Evolutionary conservation across 768 basidiomycete genomes (phyloP), one percentile per base, ranked within the genome.

Genomic region (Calocybe cyanea): DNA sequence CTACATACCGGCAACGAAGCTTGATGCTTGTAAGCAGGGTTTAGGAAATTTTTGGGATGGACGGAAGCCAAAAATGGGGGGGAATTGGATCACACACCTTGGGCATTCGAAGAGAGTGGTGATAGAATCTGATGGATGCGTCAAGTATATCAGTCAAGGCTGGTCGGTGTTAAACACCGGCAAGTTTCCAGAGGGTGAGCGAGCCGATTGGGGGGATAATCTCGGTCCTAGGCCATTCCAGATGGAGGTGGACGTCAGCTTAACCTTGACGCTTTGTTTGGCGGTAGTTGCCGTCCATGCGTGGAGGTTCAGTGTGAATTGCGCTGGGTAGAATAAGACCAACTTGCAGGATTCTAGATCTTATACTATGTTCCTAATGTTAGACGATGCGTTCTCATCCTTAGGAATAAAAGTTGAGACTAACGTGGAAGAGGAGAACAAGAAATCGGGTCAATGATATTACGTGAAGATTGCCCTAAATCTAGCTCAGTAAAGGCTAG

Each of bases 201-300:
- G 32, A 21, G 44, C 30, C 7, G 44, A 34, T 32, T 45, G 25
- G 36, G 23, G 43, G 44, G 18, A 45, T 20, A 19, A 45, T 34
- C 30, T 45, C 44, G 14, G 36, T 45, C 34, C 44, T 25, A 17
- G 38, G 44, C 44, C 36, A 17, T 45, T 45, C 43, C 43, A 45
- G 14, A 34, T 45, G 7, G 43, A 45, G n/a, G 43, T 45, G 19
- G 43, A 36, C 9, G 43, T 37, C 10, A 45, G 36, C 23, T 45
- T 45, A n/a, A 45, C 17, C 7, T 34, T 30, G 7, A 37, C 25
- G 11, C 25, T 11, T 11, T 28, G 25, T 28, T 28, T 28, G 5
- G 25, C 25, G 25, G 19, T 13, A 17, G 19, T 41, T 41, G 40
- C 20, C 17, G 17, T 24, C 23, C 20, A 4, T 15, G 19, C 10